Evolutionary conservation across 2,329 filamentous ascomycete species (phyloP).

Genomic region (Grosmannia clavigera): DNA sequence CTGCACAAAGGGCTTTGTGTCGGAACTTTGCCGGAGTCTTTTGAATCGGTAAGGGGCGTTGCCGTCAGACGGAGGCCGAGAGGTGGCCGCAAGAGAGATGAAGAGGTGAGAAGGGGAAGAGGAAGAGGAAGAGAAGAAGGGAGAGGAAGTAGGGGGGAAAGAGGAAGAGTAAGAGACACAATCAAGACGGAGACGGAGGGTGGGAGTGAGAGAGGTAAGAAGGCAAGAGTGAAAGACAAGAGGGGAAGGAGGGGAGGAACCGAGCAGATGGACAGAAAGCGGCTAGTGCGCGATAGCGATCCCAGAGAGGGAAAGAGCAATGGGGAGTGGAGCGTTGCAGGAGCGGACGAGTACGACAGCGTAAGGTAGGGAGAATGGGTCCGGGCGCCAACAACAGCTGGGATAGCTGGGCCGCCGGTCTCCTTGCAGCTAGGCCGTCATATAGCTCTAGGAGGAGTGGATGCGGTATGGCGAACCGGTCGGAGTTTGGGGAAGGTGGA

Average conservation of each 20-base stretch:
- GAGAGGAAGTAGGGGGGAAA: background rate
- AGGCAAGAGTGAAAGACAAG: background rate
- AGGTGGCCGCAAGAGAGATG: background rate
- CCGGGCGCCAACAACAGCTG: background rate
- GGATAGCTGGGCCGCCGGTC: background rate
- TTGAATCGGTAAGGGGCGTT: background rate
- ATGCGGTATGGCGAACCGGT: background rate
- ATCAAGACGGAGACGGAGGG: background rate
- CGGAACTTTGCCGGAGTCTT: constrained; percentile 2
- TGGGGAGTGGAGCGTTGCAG: background rate
- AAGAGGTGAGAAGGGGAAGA: background rate
- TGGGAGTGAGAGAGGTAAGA: background rate
- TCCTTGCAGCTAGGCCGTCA: background rate
- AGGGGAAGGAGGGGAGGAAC: background rate
- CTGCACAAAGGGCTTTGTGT: constrained; percentile 1
- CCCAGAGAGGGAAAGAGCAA: background rate
- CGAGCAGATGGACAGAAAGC: background rate
- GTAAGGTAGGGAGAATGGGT: background rate
- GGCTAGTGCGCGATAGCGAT: background rate
- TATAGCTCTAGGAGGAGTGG: background rate
- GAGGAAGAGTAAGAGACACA: background rate
- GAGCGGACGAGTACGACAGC: background rate
- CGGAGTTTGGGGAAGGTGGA: background rate
- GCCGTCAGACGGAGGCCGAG: background rate
- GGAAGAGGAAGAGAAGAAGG: background rate